Evolutionary conservation across 495 filamentous ascomycete genomes (phyloP), one percentile per base, ranked within the genome.

Genomic region (Saxophila tyrrhenica): DNA sequence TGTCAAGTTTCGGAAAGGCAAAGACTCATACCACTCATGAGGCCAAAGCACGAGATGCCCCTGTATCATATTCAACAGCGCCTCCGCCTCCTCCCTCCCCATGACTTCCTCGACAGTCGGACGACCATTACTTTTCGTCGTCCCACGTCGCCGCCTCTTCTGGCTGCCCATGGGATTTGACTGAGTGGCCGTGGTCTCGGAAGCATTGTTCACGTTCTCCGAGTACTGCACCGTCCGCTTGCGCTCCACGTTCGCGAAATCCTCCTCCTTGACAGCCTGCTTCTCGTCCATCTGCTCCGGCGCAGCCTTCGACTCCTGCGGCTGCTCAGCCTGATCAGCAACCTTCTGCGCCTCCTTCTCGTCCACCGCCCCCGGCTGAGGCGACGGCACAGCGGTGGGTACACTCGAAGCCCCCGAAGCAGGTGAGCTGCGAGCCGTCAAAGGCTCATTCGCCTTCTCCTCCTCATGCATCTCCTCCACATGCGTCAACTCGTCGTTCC

Each of bases 31-130:
- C 88, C 94, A 98, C 55, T 98, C 86, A 65, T 95, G 92, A 16
- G 92, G 92, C 75, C 90, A 98, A 50, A 87, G 68, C 24, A 98
- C 90, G 39, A 98, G 71, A 67, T 88, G 78, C 9, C 92, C 92
- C 67, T 96, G 94, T 35, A 87, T 81, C 74, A 90, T 72, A 52
- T 81, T 76, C 62, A 96, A 71, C 60, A 95, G 70, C 57, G 86
- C 83, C 62, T 94, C 89, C 7, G 87, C 86, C 52, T 87, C 85
- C 16, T 74, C 76, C 45, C 75, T 78, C 47, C 77, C 76, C 59
- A 95, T 71, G 39, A 94, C 63, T 46, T 91, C 86, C 60, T 91
- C 89, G 13, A 75, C 75, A 58, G 89, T 86, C 1, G 84, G 84
- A 16, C 82, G 77, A 55, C 79, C 84, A 35, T 80, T 86, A 51